Evolutionary conservation across 495 filamentous ascomycete genomes (phyloP), one percentile per base, ranked within the genome.

Genomic region (Oidiodendron maius): DNA sequence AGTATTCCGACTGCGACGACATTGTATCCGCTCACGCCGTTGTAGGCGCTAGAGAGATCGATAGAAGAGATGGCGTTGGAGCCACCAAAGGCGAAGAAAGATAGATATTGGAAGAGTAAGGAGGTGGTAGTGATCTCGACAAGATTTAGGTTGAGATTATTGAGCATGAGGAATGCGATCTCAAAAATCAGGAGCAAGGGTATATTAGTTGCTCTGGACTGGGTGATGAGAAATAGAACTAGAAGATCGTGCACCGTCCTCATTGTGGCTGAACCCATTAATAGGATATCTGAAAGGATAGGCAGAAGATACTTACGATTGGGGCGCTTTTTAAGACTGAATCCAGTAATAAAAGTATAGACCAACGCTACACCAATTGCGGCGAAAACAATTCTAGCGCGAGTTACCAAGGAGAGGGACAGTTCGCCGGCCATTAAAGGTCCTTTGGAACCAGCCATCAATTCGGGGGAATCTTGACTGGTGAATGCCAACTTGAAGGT

Each of bases 41-140:
- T 95, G 58, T 94, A 94, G 12, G 84, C 87, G 58, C 76, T 87
- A 0, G 83, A 87, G 10, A 95, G 71, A 53, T 94, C 88, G 42
- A 95, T 80, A 12, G 84, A 89, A 17, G 89, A 93, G 41, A 99
- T 91, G 17, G 91, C 84, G 60, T 99, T 99, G 18, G 86, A 84
- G 50, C 88, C 88, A 22, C 90, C 94, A 56, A 86, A 78, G n/a
- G 87, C 83, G 59, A 97, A 99, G 71, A 95, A 97, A 36, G 84
- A 78, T 43, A 77, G 66, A 66, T 82, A 82, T 57, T 89, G 87
- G 51, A 84, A 71, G 13, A 91, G 72, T 4, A 89, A 59, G 10
- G 73, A 78, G 0, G 84, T 81, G 20, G 80, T 71, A 1, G 75
- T 82, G 8, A 83, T 61, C 52, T 89, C 82, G 25, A 71, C 58